Evolutionary conservation across 176 grass and related monocot genomes (phyloP), one percentile per base, ranked within the genome.

Genomic region (Chrysopogon serrulatus): DNA sequence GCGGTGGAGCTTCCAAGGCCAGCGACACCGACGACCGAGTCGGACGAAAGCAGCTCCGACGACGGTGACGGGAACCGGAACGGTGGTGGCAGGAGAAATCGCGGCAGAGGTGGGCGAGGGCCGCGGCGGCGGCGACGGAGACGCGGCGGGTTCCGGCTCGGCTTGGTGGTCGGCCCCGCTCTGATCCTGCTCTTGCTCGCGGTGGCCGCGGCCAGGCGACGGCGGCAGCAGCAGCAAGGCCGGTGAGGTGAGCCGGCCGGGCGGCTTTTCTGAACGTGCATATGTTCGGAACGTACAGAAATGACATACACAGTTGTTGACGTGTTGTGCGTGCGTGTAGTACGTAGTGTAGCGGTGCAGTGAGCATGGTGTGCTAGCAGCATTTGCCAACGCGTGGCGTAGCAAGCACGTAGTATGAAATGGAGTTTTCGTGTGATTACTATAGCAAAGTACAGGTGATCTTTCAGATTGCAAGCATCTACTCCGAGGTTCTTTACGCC

Each of bases 101-200:
- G 21, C 3, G 6, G 3, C 5, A 47, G 39, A 4, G 10, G 47
- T 5, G 40, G 13, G 21, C 13, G 43, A 0, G 4, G 10, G 5
- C 0, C 40, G 15, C 0, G 3, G 1, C 21, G 35, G 11, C 45
- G 83, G 21, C 19, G 78, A 31, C 48, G 72, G 13, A 0, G 47
- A 32, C 63, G 64, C 34, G 27, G 72, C 3, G 35, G 83, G 9
- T 35, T 77, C 42, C 42, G 34, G 11, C 3, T 89, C 21, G 43
- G 88, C 10, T 82, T 77, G 78, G 78, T 82, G 34, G 88, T 82
- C 3, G 65, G 33, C 0, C 78, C 83, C 5, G 65, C 71, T 5
- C 26, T 90, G 65, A 39, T 90, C 72, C 5, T 82, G 27, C 54
- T 90, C 11, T 78, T 54, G 11, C 34, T 90, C 6, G 32, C 19